phyloP scores from a whole-genome alignment of 176 grass and related monocot genomes.

The Canna indica region DNA sequence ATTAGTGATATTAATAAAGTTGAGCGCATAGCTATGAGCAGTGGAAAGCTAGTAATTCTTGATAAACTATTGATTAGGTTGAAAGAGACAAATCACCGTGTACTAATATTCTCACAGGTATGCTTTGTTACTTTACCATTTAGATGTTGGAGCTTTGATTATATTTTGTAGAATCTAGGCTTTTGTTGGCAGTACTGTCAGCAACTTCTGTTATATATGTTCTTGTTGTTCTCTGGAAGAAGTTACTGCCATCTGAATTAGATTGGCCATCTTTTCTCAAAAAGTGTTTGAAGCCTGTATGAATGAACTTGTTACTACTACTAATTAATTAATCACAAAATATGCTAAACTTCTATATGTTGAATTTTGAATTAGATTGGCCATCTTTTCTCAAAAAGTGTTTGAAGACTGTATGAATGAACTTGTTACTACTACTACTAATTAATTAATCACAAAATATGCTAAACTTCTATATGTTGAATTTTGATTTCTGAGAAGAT shows the following conservation, averaged over 20 bases:
- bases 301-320: not conserved
- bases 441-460: not conserved
- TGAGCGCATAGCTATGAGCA: slow-evolving; percentile 95
- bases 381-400: not conserved
- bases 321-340: not conserved
- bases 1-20: slow-evolving; percentile 81
- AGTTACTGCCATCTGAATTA: not conserved
- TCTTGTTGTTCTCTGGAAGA: not conserved
- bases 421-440: not conserved
- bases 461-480: not conserved
- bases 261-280: not conserved
- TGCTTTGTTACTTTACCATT: not conserved
- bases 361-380: not conserved
- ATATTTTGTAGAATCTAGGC: not conserved
- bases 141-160: not conserved
- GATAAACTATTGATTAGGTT: slow-evolving; percentile 79
- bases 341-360: not conserved
- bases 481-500: too few relatives aligned
- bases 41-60: slow-evolving; percentile 91
- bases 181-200: not conserved
- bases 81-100: slow-evolving; percentile 91
- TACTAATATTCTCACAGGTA: slow-evolving; percentile 83
- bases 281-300: not conserved
- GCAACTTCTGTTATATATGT: not conserved
- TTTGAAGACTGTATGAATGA: not conserved